Conservation (phyloP, 495 filamentous ascomycete species). For the Penicillium atrosanguineum region DNA sequence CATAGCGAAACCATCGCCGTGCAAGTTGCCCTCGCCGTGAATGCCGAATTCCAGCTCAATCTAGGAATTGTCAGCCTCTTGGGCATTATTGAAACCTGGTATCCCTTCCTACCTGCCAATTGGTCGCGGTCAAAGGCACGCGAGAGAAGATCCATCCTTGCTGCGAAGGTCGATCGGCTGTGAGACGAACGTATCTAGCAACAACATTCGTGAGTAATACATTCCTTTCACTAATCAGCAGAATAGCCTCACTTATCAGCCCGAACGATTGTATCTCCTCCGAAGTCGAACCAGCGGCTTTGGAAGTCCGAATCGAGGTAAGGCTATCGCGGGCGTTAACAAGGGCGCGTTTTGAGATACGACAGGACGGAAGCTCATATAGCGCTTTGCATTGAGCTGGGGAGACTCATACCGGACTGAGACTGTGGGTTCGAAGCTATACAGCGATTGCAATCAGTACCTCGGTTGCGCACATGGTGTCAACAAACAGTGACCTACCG, state of each 20-base stretch:
- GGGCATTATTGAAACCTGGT: background rate
- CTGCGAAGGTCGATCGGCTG: conserved; percentile 84
- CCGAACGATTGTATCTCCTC: conserved; percentile 89
- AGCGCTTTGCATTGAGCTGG: background rate
- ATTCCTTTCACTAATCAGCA: background rate
- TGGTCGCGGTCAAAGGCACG: conserved; percentile 93
- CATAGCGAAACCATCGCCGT: conserved; percentile 96
- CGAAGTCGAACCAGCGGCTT: conserved; percentile 99
- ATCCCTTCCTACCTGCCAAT: conserved; percentile 75
- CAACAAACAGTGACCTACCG: conserved; percentile 34
- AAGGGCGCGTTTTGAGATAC: conserved; percentile 5
- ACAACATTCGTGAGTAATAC: conserved; percentile 14
- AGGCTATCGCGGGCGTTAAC: conserved; percentile 58
- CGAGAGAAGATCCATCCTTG: conserved; percentile 91
- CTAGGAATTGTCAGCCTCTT: conserved; percentile 35
- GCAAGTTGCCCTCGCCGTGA: conserved; percentile 75
- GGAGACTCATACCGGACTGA: conserved; percentile 47
- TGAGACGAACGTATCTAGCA: conserved; percentile 83
- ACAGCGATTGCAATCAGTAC: conserved; percentile 17
- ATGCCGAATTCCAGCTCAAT: conserved; percentile 96
- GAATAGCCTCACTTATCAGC: conserved; percentile 70
- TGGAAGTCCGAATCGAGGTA: conserved; percentile 98
- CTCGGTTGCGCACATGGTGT: conserved; percentile 10
- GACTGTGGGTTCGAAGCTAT: conserved; percentile 76
- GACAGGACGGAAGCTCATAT: background rate